A percentile compares a stretch with the other conserved stretches of the same genome.
Evolutionary conservation across 2,329 filamentous ascomycete genomes (phyloP).

Genomic region (Fusarium kyushuense): DNA sequence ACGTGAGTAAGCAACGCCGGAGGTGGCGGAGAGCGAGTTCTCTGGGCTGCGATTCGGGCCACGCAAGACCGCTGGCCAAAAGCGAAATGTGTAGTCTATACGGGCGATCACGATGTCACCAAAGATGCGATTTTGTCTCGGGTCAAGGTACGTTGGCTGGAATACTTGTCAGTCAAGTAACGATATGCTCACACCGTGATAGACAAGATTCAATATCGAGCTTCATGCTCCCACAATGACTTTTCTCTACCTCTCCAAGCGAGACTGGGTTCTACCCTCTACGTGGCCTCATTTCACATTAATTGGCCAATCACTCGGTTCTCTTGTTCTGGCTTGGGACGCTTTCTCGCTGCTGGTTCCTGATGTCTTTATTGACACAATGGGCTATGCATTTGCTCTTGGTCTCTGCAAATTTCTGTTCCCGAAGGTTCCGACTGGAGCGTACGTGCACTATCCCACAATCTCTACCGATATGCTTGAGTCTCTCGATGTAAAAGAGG

Average conservation of each 20-base stretch:
- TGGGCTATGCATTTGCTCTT: slow-evolving; percentile 95
- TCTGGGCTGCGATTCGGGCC: slow-evolving; percentile 94
- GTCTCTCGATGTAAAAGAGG: slow-evolving; percentile 75
- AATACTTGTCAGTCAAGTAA: background rate
- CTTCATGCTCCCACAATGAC: slow-evolving; percentile 85
- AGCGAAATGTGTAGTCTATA: slow-evolving; percentile 92
- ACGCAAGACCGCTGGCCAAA: slow-evolving; percentile 91
- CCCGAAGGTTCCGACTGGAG: slow-evolving; percentile 81
- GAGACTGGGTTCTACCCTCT: slow-evolving; percentile 85
- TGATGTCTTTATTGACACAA: slow-evolving; percentile 95
- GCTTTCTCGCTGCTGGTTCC: slow-evolving; percentile 92
- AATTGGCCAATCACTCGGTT: slow-evolving; percentile 92
- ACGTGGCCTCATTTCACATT: slow-evolving; percentile 95
- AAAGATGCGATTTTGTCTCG: slow-evolving; percentile 82
- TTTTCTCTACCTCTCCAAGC: slow-evolving; percentile 91
- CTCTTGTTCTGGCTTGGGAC: slow-evolving; percentile 87
- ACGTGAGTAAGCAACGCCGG: slow-evolving; percentile 80
- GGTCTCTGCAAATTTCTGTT: slow-evolving; percentile 88
- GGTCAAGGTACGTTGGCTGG: slow-evolving; percentile 71
- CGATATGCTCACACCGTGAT: slow-evolving; percentile 33
- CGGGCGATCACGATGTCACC: slow-evolving; percentile 89
- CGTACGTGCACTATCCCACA: slow-evolving; percentile 98
- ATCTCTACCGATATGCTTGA: slow-evolving; percentile 98
- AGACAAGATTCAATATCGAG: slow-evolving; percentile 92
- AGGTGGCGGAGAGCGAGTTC: slow-evolving; percentile 92